These are phyloP conservation scores for Fomitopsis palustris DNA, from an alignment of 1,284 basidiomycete species.

Conservation along the genomic window DNA sequence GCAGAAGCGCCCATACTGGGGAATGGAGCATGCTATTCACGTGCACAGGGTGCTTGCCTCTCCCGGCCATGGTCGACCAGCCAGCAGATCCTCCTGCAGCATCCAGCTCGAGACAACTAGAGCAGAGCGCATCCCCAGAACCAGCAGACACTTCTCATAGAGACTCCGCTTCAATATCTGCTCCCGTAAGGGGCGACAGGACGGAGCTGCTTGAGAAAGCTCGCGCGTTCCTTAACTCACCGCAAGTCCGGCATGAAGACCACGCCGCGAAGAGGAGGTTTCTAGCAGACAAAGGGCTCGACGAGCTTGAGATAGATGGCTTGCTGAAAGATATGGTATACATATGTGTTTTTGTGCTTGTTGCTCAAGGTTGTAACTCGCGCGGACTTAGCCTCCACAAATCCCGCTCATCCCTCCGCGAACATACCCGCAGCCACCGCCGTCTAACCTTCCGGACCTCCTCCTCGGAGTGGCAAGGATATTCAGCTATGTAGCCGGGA, in stretches of 20 bases:
- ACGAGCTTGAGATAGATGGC: constrained; percentile 52
- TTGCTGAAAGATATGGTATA: constrained; percentile 58
- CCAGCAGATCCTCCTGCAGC: background rate
- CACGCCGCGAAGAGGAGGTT: constrained; percentile 55
- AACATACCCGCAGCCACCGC: constrained; percentile 67
- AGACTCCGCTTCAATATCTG: no score
- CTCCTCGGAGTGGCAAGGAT: constrained; percentile 58
- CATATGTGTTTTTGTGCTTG: constrained; percentile 7
- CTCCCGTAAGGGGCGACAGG: constrained; percentile 8
- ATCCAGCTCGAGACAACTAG: background rate
- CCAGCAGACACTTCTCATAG: background rate
- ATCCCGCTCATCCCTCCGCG: constrained; percentile 61
- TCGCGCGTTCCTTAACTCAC: constrained; percentile 59
- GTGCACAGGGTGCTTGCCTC: background rate
- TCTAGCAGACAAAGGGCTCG: constrained; percentile 69
- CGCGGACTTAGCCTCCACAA: constrained; percentile 40
- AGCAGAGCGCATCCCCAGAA: no score
- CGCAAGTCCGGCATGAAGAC: constrained; percentile 61
- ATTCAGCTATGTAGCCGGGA: constrained; percentile 64
- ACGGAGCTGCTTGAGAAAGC: constrained; percentile 55
- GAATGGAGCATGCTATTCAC: background rate
- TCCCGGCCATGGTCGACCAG: background rate
- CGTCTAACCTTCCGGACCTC: constrained; percentile 65
- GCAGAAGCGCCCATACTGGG: background rate
- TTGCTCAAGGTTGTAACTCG: constrained; percentile 7